Evolutionary conservation across 257 asterid species (phyloP), one percentile per base, ranked within the genome.

Genomic region (Fraxinus americana): DNA sequence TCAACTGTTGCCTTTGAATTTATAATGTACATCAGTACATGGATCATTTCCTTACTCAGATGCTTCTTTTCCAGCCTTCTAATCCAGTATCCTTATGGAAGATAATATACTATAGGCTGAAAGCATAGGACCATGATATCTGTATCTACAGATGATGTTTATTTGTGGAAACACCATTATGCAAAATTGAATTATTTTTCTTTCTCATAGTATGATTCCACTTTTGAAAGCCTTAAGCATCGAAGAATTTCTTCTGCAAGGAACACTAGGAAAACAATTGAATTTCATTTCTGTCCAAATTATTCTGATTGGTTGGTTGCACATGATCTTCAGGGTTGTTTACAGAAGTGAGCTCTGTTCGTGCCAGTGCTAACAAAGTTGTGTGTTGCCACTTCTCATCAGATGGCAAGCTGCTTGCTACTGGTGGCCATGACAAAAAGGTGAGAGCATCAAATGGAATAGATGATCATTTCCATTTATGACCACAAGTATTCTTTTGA

Each of bases 371-470:
- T 30, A 88, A 79, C 80, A 96, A 96, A 88, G 98, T 96, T 81
- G 88, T 43, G 17, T 92, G 98, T 83, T 96, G 97, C 88, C 98
- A 96, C 84, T 96, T 96, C 87, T 96, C 99, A 14, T 89, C 98
- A 6, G 99, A 96, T 71, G 99, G 99, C 79, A 96, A 96, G 80
- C 85, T 96, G 83, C 97, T 93, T 65, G 99, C 96, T 38, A 96
- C 89, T 78, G 99, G 97, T 11, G 99, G 98, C 76, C 99, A 96
- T 85, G 99, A 96, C 85, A 93, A 92, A 85, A 96, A 96, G 96
- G 98, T 89, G 59, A 75, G 65, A n/a, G 25, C 0, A 32, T 38
- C 65, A 43, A 25, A 17, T 71, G 65, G 36, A 67, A 70, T 25
- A 63, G 71, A 82, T 29, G 13, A n/a, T 16, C 68, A 21, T 72